Evolutionary conservation across 2,329 filamentous ascomycete species (phyloP), one percentile per base, ranked within the genome.

Genomic region (Phialemoniopsis sp.): DNA sequence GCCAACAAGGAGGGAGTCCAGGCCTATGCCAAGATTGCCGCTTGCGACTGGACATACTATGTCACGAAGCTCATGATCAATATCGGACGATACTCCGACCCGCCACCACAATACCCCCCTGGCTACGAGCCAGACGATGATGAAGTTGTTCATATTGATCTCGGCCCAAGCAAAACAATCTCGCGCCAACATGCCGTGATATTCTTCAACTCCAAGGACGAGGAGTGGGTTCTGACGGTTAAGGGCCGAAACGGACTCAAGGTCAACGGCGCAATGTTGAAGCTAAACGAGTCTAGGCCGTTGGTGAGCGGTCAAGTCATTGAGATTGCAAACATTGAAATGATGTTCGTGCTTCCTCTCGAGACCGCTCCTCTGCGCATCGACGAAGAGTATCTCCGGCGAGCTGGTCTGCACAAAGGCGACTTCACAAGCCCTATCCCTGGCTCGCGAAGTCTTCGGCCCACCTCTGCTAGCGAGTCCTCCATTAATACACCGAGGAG

Each of bases 311-410:
- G 93, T 42, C 84, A 91, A 58, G 88, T 97, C 32, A 83, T 98
- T 42, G 89, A 95, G 56, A 87, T 97, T 55, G 86, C 85, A 52
- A 87, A 87, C 38, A 87, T 93, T 1, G 91, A 98, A 67, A 98
- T 98, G 93, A 91, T 97, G 73, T 98, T 98, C 62, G 88, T 96
- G 35, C 78, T 95, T n/a, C 91, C 93, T 1, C 80, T 80, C 17
- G 83, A 87, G 48, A 72, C 79, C 34, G 32, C 31, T 13, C 77
- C 79, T 17, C 72, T 89, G 18, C 72, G 77, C 34, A 82, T 94
- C 44, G 78, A 86, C 54, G 74, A 74, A 16, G 77, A 67, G 52
- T 89, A 85, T 55, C 74, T 87, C 13, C 77, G 86, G 50, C 80
- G 86, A 34, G 82, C 85, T 26, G 74, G 79, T 18, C 66, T 82